phyloP scores from a whole-genome alignment of 2,329 filamentous ascomycete species.

The Cercospora brassicicola region DNA sequence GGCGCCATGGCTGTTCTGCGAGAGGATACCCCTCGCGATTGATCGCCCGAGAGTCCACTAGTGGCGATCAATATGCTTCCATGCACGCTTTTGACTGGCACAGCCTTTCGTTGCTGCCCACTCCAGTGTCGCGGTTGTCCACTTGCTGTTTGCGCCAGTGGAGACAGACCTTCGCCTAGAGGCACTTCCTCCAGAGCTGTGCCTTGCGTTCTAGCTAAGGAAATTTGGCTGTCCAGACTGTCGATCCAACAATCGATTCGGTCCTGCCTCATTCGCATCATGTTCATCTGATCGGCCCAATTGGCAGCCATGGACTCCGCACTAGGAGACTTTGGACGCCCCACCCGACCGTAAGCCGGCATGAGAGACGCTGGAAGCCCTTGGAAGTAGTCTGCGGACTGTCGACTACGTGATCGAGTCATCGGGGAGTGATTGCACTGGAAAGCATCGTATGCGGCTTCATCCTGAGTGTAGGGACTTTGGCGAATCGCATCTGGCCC shows the following conservation, averaged over 20 bases:
- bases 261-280: constrained; percentile 7
- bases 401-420: not conserved
- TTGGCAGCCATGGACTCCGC: not conserved
- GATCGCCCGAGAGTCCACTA: not conserved
- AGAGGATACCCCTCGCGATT: not conserved
- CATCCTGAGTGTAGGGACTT: not conserved
- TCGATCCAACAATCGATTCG: constrained; percentile 8
- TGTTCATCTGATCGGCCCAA: not conserved
- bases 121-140: not conserved
- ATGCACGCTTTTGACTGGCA: constrained; percentile 6
- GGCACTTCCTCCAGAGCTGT: not conserved
- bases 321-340: not conserved
- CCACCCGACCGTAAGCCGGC: not conserved
- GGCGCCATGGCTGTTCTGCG: not conserved
- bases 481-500: not conserved
- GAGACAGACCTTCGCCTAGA: not conserved
- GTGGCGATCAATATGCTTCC: constrained; percentile 8
- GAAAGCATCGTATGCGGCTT: not conserved
- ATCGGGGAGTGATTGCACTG: too few relatives aligned
- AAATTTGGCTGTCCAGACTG: constrained; percentile 5
- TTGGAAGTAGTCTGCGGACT: not conserved
- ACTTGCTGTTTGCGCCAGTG: not conserved
- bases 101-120: not conserved
- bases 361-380: constrained; percentile 2
- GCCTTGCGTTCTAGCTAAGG: constrained; percentile 1